Evolutionary conservation across 2,329 filamentous ascomycete genomes (phyloP).

Genomic region (Orbilia quercus): DNA sequence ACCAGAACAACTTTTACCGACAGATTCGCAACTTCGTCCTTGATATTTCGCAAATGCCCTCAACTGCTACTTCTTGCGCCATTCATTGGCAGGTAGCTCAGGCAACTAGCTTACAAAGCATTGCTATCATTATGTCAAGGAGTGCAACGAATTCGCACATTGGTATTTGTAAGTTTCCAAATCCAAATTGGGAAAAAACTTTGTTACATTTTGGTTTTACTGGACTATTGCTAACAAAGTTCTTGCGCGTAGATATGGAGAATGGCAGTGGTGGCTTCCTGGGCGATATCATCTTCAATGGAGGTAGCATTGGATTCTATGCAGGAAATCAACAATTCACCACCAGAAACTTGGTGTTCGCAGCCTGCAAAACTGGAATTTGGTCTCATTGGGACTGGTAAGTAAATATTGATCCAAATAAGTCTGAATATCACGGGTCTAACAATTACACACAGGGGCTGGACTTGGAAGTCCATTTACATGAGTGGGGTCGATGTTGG

Average conservation of each 20-base stretch:
- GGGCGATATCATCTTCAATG: constrained; percentile 66
- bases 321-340: constrained; percentile 64
- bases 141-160: neutral
- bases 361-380: constrained; percentile 67
- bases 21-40: constrained; percentile 69
- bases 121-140: constrained; percentile 1
- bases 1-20: constrained; percentile 70
- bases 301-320: constrained; percentile 68
- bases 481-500: constrained; percentile 2
- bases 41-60: constrained; percentile 60
- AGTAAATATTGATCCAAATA: neutral
- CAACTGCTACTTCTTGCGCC: neutral
- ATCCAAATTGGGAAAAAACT: too few relatives aligned
- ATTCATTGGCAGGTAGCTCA: constrained; percentile 52
- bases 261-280: constrained; percentile 61
- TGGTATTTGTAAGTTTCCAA: constrained; percentile 8
- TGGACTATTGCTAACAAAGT: constrained; percentile 64
- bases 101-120: constrained; percentile 33
- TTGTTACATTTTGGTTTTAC: constrained; percentile 26
- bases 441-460: constrained; percentile 59
- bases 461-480: constrained; percentile 18
- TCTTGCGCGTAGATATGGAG: constrained; percentile 73
- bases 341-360: constrained; percentile 69
- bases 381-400: constrained; percentile 71
- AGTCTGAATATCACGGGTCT: constrained; percentile 69